Conservation (phyloP, 345 rosid genomes). For the Murraya koenigii region DNA sequence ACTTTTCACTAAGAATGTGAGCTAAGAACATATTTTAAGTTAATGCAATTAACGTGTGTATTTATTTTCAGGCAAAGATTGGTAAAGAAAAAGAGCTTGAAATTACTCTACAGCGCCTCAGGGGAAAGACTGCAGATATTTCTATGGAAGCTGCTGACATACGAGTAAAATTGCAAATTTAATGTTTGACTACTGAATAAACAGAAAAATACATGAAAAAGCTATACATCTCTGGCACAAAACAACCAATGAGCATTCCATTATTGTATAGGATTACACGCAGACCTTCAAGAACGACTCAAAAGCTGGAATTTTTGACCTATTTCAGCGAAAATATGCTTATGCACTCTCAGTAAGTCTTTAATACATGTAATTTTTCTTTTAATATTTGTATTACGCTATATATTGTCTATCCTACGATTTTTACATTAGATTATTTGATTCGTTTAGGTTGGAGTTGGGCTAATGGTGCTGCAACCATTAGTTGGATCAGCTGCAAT, state of each 20-base stretch:
- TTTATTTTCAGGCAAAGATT: conserved; percentile 38
- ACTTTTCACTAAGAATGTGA: background rate
- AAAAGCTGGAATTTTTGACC: conserved; percentile 32
- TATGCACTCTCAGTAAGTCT: conserved; percentile 46
- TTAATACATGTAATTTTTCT: too few relatives aligned
- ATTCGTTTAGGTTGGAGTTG: conserved; percentile 46
- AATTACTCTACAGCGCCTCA: conserved; percentile 36
- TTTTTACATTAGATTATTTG: background rate
- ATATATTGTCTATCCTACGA: conserved; percentile 5
- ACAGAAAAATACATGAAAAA: background rate
- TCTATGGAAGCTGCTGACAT: conserved; percentile 38
- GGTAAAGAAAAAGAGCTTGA: conserved; percentile 43
- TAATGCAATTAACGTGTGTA: background rate
- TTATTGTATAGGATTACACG: conserved; percentile 35
- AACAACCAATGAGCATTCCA: background rate
- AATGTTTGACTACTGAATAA: background rate
- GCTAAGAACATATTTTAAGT: background rate
- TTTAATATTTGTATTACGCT: background rate
- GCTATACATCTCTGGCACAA: background rate
- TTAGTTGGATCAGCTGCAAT: conserved; percentile 41
- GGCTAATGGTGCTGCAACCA: conserved; percentile 47
- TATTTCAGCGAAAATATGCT: conserved; percentile 55
- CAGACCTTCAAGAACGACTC: conserved; percentile 29
- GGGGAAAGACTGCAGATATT: conserved; percentile 48
- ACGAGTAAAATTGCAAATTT: conserved; percentile 13